A percentile compares a stretch with the other conserved stretches of the same genome.
phyloP scores from a whole-genome alignment of 306 rosid genomes.

The Cercis canadensis region DNA sequence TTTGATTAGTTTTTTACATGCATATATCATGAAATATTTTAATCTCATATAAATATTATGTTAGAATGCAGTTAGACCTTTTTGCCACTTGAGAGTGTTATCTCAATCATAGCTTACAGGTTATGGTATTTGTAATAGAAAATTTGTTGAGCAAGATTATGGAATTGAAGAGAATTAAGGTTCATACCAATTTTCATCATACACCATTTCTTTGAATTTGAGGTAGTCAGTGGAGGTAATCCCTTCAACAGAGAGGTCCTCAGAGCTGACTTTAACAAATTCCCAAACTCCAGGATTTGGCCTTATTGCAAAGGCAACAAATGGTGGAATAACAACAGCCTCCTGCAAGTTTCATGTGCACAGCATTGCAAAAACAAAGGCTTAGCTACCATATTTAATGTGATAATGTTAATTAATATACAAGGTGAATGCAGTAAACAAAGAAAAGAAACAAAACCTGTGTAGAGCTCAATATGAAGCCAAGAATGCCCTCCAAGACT shows the following conservation, averaged over 20 bases:
- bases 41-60: too few species aligned
- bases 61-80: too few species aligned
- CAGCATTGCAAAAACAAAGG: neutral
- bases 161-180: too few species aligned
- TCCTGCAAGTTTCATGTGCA: constrained; percentile 57
- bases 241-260: constrained; percentile 68
- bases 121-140: too few species aligned
- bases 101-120: too few species aligned
- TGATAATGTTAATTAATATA: neutral
- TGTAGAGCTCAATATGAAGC: constrained; percentile 67
- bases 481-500: constrained; percentile 73
- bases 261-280: constrained; percentile 62
- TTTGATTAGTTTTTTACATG: too few species aligned
- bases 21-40: too few species aligned
- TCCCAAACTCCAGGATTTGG: constrained; percentile 91
- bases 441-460: constrained; percentile 57
- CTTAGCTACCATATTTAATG: too few species aligned
- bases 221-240: constrained; percentile 67
- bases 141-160: too few species aligned
- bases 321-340: constrained; percentile 82
- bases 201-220: constrained; percentile 67
- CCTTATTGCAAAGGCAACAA: constrained; percentile 80
- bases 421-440: neutral
- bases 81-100: too few species aligned
- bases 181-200: constrained; percentile 68